Evolutionary conservation across 2,329 filamentous ascomycete species (phyloP), one percentile per base, ranked within the genome.

Genomic region (Botryotinia calthae): DNA sequence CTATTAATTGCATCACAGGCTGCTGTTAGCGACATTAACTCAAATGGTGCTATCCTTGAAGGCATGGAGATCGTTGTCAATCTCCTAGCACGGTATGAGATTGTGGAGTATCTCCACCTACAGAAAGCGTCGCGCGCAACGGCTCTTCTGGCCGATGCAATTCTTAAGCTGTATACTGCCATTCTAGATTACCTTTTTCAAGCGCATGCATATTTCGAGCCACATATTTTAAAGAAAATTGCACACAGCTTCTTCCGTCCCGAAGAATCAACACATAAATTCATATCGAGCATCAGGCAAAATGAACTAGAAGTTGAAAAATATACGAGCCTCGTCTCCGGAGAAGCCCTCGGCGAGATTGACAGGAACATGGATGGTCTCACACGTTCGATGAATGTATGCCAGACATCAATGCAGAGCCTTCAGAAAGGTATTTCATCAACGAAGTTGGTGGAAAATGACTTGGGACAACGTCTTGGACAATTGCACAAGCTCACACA

Each of bases 21-120:
- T 66, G 63, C 44, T 9, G 20, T 51, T 10, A 66, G 12, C 31
- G 63, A 66, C 16, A 66, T 51, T 14, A 10, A 51, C 10, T 62
- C 65, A 3, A 71, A 70, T 68, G 73, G 67, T 54, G 70, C 72
- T 18, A 72, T 75, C 42, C 48, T 73, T 7, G 70, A 76, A 71
- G 74, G 70, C 4, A 37, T 74, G n/a, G 67, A 75, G 51, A 46
- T 69, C 18, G 51, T 73, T 28, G 62, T 72, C 25, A 73, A 75
- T 12, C 37, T 75, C 31, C 72, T 48, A 48, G 46, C 46, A 4
- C 46, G 22, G n/a, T 12, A 12, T 48, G 46, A 48, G 46, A 48
- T 48, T 7, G 46, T 48, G 22, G 46, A 48, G 22, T 4, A 61
- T 37, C 66, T 74, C n/a, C 73, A 74, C 42, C 65, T 73, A 12